Percentiles rank a stretch among this genome's conserved stretches.
phyloP scores from a whole-genome alignment of 495 filamentous ascomycete genomes.

The Aspergillus heteromorphus region DNA sequence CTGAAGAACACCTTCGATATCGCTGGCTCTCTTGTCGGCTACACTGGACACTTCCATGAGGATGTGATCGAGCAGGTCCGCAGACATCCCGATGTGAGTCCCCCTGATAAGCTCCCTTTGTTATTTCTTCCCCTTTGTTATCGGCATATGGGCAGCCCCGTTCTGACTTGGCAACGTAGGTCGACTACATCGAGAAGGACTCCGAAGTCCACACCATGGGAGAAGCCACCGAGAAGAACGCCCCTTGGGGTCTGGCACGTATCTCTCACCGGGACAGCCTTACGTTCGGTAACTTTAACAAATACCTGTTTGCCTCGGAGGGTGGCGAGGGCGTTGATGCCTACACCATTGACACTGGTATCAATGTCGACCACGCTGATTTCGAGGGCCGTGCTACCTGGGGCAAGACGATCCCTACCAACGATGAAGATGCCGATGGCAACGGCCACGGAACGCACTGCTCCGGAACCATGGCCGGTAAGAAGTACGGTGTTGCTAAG shows the following conservation, averaged over 20 bases:
- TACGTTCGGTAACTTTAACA: conserved; percentile 90
- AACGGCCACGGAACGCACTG: conserved; percentile 99
- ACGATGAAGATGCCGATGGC: conserved; percentile 85
- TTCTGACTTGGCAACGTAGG: conserved; percentile 47
- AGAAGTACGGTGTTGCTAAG: conserved; percentile 99
- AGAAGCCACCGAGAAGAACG: conserved; percentile 68
- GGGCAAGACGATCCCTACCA: conserved; percentile 89
- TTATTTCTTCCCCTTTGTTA: background rate
- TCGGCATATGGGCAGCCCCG: background rate
- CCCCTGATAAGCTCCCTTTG: background rate
- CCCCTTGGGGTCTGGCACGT: conserved; percentile 96
- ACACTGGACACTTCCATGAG: conserved; percentile 95
- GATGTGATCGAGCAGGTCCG: conserved; percentile 88
- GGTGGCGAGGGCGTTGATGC: conserved; percentile 98
- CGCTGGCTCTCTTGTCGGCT: conserved; percentile 75
- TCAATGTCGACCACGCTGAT: conserved; percentile 89
- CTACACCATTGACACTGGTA: conserved; percentile 98
- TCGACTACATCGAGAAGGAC: conserved; percentile 95
- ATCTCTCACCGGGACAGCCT: conserved; percentile 90
- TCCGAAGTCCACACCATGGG: conserved; percentile 78
- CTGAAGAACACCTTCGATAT: conserved; percentile 96
- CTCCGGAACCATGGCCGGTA: conserved; percentile 94
- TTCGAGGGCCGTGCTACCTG: conserved; percentile 93
- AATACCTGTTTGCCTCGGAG: conserved; percentile 87
- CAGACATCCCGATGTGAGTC: conserved; percentile 93